These are phyloP conservation scores for Stephania yunnanensis DNA, from an alignment of 164 flowering plant species.

Conservation along the genomic window DNA sequence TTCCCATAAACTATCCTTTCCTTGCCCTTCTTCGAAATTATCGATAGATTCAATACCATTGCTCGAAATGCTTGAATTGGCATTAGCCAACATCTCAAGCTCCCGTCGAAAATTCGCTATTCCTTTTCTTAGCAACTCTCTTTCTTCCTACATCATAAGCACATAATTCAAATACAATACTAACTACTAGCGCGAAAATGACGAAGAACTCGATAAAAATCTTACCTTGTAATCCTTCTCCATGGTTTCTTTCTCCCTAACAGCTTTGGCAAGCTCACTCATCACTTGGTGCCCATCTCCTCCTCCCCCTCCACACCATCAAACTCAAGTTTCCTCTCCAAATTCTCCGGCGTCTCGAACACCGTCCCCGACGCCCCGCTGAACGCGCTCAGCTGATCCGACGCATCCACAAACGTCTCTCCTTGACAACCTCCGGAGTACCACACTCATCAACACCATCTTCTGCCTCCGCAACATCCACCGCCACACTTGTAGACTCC, in stretches of 20 bases:
- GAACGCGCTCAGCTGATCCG: conserved; percentile 39
- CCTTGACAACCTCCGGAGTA: conserved; percentile 49
- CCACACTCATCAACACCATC: conserved; percentile 26
- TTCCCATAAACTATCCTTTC: conserved; percentile 9
- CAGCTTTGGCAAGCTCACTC: conserved; percentile 45
- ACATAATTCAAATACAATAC: not conserved
- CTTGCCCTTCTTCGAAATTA: conserved; percentile 20
- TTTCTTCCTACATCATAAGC: conserved; percentile 58
- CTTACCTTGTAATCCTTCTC: conserved; percentile 36
- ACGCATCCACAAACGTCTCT: conserved; percentile 72
- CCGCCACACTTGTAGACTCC: conserved; percentile 24
- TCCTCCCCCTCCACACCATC: conserved; percentile 23
- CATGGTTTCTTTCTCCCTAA: conserved; percentile 44
- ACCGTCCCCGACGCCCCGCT: conserved; percentile 19
- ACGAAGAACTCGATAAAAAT: not conserved
- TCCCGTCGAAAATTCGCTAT: conserved; percentile 30
- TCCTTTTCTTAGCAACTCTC: conserved; percentile 31
- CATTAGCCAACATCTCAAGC: conserved; percentile 32
- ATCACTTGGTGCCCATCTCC: conserved; percentile 15
- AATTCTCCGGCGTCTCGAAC: conserved; percentile 20
- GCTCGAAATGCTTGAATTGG: conserved; percentile 12
- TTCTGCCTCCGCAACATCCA: conserved; percentile 16
- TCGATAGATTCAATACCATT: conserved; percentile 19
- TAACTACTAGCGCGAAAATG: not conserved
- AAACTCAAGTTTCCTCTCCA: conserved; percentile 22